Base-by-base conservation (phyloP, 805 yeast genomes). In the Metschnikowia henanensis region DNA sequence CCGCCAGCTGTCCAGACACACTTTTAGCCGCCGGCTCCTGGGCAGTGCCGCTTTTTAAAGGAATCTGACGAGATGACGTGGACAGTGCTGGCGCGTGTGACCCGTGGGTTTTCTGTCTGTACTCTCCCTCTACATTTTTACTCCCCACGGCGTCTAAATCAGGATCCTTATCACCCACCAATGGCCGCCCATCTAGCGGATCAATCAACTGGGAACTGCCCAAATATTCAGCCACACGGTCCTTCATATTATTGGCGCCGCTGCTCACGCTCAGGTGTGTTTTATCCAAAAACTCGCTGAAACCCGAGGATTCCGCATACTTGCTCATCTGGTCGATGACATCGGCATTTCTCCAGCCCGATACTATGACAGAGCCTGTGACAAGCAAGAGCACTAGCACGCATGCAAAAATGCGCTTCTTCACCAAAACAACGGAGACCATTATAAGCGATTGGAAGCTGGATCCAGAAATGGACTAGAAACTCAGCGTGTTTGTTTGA, bases 141-240 rank as follows among this genome's bases (percentile, higher is more conserved):
- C n/a, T n/a, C n/a, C 3, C 13, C 5, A n/a, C 30, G 22, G 41
- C 50, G 5, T 50, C 57, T 35, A 52, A 41, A 22, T 49, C 56
- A 3, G 45, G 50, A 21, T 56, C 57, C 5, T 49, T 46, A 26
- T 47, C 49, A 16, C 45, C 56, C 17, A 41, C 47, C 5, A 52
- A 48, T 12, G 52, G 46, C 15, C 45, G 25, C n/a, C 45, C 53
- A 26, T 59, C 62, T 16, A 41, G 43, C 7, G 52, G 54, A 26
- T 50, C 53, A 6, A 53, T 18, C 37, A 55, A 53, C 15, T 44
- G 44, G n/a, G 51, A 55, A 12, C 53, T 58, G 5, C 67, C 67
- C 38, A 62, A 44, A 30, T 52, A 61, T 9, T 45, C 45, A 17
- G 47, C 39, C 15, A 65, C 64, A 3, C 32, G 19, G 5, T 32